Base-by-base conservation (phyloP, 2,329 filamentous ascomycete genomes). In the Venturia nashicola region DNA sequence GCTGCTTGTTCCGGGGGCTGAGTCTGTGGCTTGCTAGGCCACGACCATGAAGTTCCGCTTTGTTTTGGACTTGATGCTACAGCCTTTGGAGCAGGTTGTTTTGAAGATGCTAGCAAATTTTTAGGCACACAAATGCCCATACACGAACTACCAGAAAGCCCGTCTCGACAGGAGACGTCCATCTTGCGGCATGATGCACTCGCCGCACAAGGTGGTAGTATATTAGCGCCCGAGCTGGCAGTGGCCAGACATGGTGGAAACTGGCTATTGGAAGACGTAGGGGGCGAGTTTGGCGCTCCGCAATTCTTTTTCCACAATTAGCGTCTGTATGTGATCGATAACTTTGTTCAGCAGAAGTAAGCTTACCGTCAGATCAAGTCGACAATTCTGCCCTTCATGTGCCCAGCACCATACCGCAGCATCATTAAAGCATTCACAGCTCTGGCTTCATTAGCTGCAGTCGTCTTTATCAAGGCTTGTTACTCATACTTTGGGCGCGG, bases 101-200 rank as follows among this genome's bases (percentile, higher is more conserved):
- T 11, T 59, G 34, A 7, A 5, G 34, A 8, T 59, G 27, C 27
- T 5, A 14, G 12, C 36, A 59, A 40, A 1, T 11, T 40, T 11
- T 9, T 59, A 36, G 57, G 57, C n/a, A 59, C 57, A 23, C 57
- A 59, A 20, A 59, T 59, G 40, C 57, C 57, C 2, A 59, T 42
- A 20, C 57, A 59, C 3, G 23, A 14, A 7, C 9, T 36, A 16
- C n/a, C 11, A 6, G 18, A 59, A 16, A 23, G 5, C 34, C 57
- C 23, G 18, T 59, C 34, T 12, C 18, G n/a, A 59, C 57, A 59
- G 40, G 11, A 42, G 2, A 20, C 42, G 34, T 59, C 57, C 40
- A 59, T 23, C 42, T 59, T 59, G 4, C 36, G 36, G 40, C 57
- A 59, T 20, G 18, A 23, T 7, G 57, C 2, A 16, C 12, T 59